Percentiles rank a stretch among this genome's conserved stretches.
These are phyloP conservation scores for Nemania sp. DNA, from an alignment of 2,329 filamentous ascomycete genomes.

Conservation along the genomic window DNA sequence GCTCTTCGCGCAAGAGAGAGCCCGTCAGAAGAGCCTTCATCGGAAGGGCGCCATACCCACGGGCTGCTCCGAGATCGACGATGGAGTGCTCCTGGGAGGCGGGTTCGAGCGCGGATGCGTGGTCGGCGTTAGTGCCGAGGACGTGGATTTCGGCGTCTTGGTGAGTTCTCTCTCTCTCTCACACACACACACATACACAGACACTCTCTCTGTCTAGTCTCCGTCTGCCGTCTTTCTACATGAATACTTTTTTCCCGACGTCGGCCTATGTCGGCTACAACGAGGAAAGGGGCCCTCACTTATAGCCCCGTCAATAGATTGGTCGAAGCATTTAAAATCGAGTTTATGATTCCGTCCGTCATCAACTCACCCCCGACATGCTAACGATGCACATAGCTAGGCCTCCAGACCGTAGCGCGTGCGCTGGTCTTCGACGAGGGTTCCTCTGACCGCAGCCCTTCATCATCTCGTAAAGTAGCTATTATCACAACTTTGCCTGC, in stretches of 20 bases:
- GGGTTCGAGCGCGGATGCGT: constrained; percentile 57
- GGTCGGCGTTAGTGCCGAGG: constrained; percentile 59
- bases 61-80: constrained; percentile 56
- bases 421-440: constrained; percentile 40
- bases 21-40: constrained; percentile 41
- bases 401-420: constrained; percentile 52
- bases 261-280: no score
- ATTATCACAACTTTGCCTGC: constrained; percentile 56
- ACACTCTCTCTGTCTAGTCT: constrained; percentile 2
- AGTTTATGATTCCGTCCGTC: not conserved
- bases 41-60: constrained; percentile 43
- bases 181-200: no score
- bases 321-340: no score
- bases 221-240: no score
- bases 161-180: constrained; percentile 42
- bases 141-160: constrained; percentile 52
- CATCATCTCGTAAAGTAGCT: constrained; percentile 39
- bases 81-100: constrained; percentile 48
- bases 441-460: constrained; percentile 6
- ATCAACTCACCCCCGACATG: not conserved
- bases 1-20: constrained; percentile 47
- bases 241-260: not conserved
- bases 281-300: no score
- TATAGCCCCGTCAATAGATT: no score
- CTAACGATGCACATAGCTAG: constrained; percentile 41